These are phyloP conservation scores for Vaccinium macrocarpon DNA, from an alignment of 148 eudicot species.

Conservation along the genomic window DNA sequence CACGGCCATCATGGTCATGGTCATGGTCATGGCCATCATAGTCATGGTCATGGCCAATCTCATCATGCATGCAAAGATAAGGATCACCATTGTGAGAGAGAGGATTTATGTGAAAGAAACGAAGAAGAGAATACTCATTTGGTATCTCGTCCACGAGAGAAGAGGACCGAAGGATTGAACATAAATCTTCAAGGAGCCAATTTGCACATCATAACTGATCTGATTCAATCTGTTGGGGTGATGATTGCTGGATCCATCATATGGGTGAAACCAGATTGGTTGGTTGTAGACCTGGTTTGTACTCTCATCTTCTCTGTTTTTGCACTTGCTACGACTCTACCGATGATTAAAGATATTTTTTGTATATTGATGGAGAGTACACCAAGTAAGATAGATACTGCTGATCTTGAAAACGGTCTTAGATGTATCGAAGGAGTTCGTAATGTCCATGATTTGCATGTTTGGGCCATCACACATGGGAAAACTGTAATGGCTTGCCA, in stretches of 20 bases:
- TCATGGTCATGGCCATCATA: neutral
- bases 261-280: slow-evolving; percentile 55
- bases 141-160: slow-evolving; percentile 24
- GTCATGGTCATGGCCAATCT: slow-evolving; percentile 17
- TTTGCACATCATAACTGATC: slow-evolving; percentile 54
- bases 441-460: slow-evolving; percentile 67
- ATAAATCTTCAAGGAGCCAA: slow-evolving; percentile 68
- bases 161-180: slow-evolving; percentile 22
- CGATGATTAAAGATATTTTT: slow-evolving; percentile 42
- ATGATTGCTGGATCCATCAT: slow-evolving; percentile 57
- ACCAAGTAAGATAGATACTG: slow-evolving; percentile 47
- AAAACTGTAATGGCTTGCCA: slow-evolving; percentile 56
- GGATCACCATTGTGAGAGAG: slow-evolving; percentile 11
- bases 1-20: slow-evolving; percentile 22
- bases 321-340: slow-evolving; percentile 40
- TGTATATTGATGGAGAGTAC: slow-evolving; percentile 63
- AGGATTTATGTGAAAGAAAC: neutral
- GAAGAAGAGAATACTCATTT: slow-evolving; percentile 28
- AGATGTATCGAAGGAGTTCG: slow-evolving; percentile 40
- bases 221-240: slow-evolving; percentile 57
- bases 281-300: slow-evolving; percentile 60
- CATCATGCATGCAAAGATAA: slow-evolving; percentile 16
- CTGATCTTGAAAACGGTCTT: slow-evolving; percentile 43
- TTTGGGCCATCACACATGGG: slow-evolving; percentile 63
- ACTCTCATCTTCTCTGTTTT: slow-evolving; percentile 49